Conservation (phyloP, 768 basidiomycete species). For the Rhodotorula toruloides region DNA sequence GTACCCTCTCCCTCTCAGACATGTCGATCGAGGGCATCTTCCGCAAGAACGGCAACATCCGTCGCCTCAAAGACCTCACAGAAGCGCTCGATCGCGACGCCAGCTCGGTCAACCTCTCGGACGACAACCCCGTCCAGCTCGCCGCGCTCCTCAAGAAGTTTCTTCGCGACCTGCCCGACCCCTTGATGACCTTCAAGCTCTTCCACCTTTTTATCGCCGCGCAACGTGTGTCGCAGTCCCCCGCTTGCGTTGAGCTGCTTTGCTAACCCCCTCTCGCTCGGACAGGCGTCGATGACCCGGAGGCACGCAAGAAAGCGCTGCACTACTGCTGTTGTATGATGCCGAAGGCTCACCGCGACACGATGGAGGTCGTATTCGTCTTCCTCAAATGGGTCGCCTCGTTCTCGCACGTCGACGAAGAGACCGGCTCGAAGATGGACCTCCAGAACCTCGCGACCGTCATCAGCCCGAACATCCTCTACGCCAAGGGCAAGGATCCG, state of each 20-base stretch:
- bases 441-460: slow-evolving; percentile 90
- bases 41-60: slow-evolving; percentile 95
- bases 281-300: slow-evolving; percentile 64
- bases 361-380: slow-evolving; percentile 93
- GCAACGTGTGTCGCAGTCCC: slow-evolving; percentile 61
- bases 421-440: slow-evolving; percentile 98
- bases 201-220: slow-evolving; percentile 82
- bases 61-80: slow-evolving; percentile 79
- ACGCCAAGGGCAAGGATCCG: slow-evolving; percentile 67
- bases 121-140: slow-evolving; percentile 93
- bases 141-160: slow-evolving; percentile 97
- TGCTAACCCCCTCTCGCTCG: background rate
- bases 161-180: slow-evolving; percentile 90
- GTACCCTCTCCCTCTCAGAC: slow-evolving; percentile 54
- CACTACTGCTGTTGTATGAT: slow-evolving; percentile 80
- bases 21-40: slow-evolving; percentile 99
- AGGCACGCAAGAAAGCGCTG: slow-evolving; percentile 73
- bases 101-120: slow-evolving; percentile 78
- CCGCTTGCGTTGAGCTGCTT: background rate
- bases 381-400: slow-evolving; percentile 99
- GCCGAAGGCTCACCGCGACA: slow-evolving; percentile 91
- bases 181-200: slow-evolving; percentile 87
- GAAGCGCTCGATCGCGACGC: slow-evolving; percentile 94
- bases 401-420: slow-evolving; percentile 95
- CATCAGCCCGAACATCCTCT: slow-evolving; percentile 96